These are phyloP conservation scores for Neophaeococcomyces mojaviensis DNA, from an alignment of 2,329 filamentous ascomycete genomes.

Conservation along the genomic window DNA sequence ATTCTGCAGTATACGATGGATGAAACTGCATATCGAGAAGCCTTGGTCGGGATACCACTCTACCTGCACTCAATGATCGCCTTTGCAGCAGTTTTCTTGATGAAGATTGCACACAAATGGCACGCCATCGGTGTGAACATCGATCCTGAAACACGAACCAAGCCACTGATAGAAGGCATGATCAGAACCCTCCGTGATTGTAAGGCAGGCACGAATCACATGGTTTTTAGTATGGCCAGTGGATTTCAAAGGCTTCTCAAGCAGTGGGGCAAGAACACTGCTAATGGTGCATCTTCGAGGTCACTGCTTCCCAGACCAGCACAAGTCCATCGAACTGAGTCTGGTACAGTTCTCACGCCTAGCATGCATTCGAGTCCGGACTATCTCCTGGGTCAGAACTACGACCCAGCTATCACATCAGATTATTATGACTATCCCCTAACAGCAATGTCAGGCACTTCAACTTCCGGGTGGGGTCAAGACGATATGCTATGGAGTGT, in stretches of 20 bases:
- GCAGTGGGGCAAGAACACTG: constrained; percentile 11
- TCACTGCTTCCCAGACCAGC: constrained; percentile 3
- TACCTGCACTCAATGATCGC: constrained; percentile 39
- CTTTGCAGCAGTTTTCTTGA: constrained; percentile 39
- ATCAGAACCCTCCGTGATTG: constrained; percentile 17
- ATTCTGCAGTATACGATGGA: constrained; percentile 42
- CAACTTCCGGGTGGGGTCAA: constrained; percentile 20
- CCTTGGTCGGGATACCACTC: constrained; percentile 41
- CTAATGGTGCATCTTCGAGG: not conserved
- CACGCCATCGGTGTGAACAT: constrained; percentile 20
- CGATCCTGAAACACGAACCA: constrained; percentile 19
- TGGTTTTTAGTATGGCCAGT: constrained; percentile 22
- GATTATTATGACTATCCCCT: constrained; percentile 7
- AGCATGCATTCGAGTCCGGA: constrained; percentile 9
- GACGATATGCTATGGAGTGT: constrained; percentile 24
- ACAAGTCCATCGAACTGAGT: not conserved
- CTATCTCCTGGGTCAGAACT: constrained; percentile 10
- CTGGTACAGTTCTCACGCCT: constrained; percentile 1
- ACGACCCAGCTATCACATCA: constrained; percentile 13
- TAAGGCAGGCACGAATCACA: constrained; percentile 18
- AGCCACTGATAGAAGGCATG: constrained; percentile 20
- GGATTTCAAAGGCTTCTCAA: constrained; percentile 20
- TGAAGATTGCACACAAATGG: constrained; percentile 31
- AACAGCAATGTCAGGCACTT: constrained; percentile 11
- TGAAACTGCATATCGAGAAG: constrained; percentile 41